Conservation (phyloP, 2,329 filamentous ascomycete genomes). For the Ophiostoma ulmi region DNA sequence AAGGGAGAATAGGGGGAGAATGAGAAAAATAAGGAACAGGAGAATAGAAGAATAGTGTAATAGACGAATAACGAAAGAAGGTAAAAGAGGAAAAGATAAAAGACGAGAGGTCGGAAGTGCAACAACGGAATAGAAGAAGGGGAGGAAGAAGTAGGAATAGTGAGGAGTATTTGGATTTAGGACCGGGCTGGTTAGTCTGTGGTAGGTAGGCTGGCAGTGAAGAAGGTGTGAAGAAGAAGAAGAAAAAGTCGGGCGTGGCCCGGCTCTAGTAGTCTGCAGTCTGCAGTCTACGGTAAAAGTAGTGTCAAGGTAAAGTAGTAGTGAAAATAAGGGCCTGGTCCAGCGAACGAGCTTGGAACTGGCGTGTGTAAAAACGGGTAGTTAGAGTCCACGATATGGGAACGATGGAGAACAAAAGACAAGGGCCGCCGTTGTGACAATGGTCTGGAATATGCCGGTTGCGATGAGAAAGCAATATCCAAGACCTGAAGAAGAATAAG, state of each 20-base stretch:
- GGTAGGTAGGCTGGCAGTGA: background rate
- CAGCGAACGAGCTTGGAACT: slow-evolving; percentile 10
- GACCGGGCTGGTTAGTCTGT: background rate
- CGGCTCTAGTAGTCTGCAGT: slow-evolving; percentile 12
- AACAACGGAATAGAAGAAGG: slow-evolving; percentile 7
- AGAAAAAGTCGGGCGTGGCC: slow-evolving; percentile 16
- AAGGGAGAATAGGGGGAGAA: background rate
- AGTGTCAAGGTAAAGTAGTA: slow-evolving; percentile 6
- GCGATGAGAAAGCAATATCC: background rate
- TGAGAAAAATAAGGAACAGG: slow-evolving; percentile 2
- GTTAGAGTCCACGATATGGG: background rate
- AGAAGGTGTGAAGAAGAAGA: slow-evolving; percentile 14
- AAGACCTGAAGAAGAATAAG: background rate
- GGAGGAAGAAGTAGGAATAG: slow-evolving; percentile 6
- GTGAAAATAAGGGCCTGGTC: slow-evolving; percentile 14
- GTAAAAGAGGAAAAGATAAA: background rate
- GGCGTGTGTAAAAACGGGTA: slow-evolving; percentile 19
- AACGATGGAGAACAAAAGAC: background rate
- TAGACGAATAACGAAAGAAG: slow-evolving; percentile 9
- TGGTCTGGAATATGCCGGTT: background rate
- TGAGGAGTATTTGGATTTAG: background rate
- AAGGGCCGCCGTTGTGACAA: background rate
- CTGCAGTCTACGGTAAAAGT: background rate
- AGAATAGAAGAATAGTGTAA: slow-evolving; percentile 9
- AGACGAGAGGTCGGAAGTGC: slow-evolving; percentile 13